These are phyloP conservation scores for Cercospora berteroae DNA, from an alignment of 2,329 filamentous ascomycete species.

Conservation along the genomic window DNA sequence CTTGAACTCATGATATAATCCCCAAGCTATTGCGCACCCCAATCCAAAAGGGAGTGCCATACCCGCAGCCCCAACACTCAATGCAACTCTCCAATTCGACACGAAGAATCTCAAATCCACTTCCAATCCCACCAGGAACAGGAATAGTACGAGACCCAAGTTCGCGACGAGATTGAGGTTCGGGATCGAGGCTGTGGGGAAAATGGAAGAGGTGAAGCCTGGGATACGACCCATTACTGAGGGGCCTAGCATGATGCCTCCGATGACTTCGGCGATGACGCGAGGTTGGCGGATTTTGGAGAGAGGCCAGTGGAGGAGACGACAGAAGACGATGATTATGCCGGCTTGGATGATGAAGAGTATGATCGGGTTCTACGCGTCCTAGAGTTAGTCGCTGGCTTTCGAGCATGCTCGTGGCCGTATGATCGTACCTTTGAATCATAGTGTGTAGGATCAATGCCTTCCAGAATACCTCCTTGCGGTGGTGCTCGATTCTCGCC, in stretches of 20 bases:
- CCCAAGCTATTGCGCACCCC: constrained; percentile 76
- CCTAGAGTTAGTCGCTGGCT: neutral
- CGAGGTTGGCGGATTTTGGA: constrained; percentile 74
- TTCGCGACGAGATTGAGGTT: constrained; percentile 77
- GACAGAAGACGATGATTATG: constrained; percentile 74
- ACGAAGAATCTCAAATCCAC: constrained; percentile 76
- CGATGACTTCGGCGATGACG: constrained; percentile 81
- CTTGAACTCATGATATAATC: constrained; percentile 72
- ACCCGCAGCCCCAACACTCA: constrained; percentile 73
- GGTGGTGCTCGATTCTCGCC: constrained; percentile 44
- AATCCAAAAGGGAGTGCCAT: constrained; percentile 82
- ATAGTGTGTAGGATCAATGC: constrained; percentile 66
- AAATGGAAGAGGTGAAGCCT: constrained; percentile 72
- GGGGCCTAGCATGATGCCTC: constrained; percentile 80
- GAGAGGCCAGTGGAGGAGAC: constrained; percentile 71
- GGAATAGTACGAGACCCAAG: constrained; percentile 76
- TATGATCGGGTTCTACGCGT: constrained; percentile 61
- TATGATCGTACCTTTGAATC: constrained; percentile 51
- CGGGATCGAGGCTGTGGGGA: constrained; percentile 71
- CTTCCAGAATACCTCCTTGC: constrained; percentile 70
- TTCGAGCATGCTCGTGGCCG: neutral
- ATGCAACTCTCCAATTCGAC: constrained; percentile 76
- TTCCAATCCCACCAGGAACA: constrained; percentile 86
- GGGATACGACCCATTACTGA: constrained; percentile 86
- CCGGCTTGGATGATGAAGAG: constrained; percentile 73